These are phyloP conservation scores for Amphirosellinia nigrospora DNA, from an alignment of 495 filamentous ascomycete species.

Conservation along the genomic window DNA sequence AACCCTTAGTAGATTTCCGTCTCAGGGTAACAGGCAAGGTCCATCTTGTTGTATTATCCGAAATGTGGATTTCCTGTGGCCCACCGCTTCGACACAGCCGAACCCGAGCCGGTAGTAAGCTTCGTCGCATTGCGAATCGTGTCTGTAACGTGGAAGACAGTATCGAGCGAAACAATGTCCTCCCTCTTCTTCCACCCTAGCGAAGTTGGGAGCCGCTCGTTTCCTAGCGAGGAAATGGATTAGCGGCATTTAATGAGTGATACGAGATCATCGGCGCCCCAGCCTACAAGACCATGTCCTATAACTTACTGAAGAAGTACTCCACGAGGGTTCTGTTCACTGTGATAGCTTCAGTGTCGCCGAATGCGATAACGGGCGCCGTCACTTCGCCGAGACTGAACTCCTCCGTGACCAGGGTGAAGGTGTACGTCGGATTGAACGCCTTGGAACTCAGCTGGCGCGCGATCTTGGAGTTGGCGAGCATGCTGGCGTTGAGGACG, in stretches of 20 bases:
- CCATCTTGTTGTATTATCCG: background rate
- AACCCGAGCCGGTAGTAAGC: background rate
- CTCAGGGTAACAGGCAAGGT: no score
- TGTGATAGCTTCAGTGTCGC: slow-evolving; percentile 41
- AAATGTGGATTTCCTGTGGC: background rate
- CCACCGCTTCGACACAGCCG: background rate
- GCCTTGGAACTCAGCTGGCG: slow-evolving; percentile 48
- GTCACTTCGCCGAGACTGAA: slow-evolving; percentile 53
- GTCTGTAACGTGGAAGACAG: background rate
- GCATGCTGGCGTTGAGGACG: slow-evolving; percentile 44
- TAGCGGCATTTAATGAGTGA: background rate
- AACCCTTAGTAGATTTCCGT: no score
- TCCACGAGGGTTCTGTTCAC: slow-evolving; percentile 46
- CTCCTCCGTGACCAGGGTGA: slow-evolving; percentile 41
- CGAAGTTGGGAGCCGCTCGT: slow-evolving; percentile 28
- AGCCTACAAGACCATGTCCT: no score
- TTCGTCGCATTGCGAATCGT: slow-evolving; percentile 4
- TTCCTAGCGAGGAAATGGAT: slow-evolving; percentile 19
- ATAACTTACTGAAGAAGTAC: slow-evolving; percentile 51
- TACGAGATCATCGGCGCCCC: background rate
- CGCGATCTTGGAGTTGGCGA: slow-evolving; percentile 51
- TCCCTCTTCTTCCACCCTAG: slow-evolving; percentile 3
- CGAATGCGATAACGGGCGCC: slow-evolving; percentile 53
- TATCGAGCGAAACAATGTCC: background rate
- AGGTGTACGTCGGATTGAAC: slow-evolving; percentile 47